Evolutionary conservation across 1,139 yeast species (phyloP).

Genomic region (Diutina catenulata): DNA sequence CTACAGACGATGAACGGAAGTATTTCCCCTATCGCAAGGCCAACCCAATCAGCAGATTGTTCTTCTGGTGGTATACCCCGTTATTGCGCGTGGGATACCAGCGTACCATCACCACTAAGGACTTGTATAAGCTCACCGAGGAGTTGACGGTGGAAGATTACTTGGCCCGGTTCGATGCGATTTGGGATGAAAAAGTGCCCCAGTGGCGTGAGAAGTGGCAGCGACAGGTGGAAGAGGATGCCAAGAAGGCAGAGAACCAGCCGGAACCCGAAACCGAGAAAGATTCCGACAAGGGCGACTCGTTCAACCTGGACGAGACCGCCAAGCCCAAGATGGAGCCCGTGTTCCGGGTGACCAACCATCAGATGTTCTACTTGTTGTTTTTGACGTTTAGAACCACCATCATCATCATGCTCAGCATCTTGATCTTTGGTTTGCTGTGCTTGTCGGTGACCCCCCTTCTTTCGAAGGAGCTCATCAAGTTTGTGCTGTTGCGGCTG

Average conservation of each 20-base stretch:
- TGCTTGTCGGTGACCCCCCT: conserved; percentile 17
- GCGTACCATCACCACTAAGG: conserved; percentile 54
- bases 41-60: conserved; percentile 11
- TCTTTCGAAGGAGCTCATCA: conserved; percentile 40
- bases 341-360: background rate
- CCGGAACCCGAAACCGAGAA: too few species aligned
- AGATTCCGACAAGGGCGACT: background rate
- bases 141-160: conserved; percentile 40
- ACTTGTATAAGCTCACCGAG: conserved; percentile 42
- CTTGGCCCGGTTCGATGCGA: conserved; percentile 16
- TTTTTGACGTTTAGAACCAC: background rate
- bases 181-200: background rate
- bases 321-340: too few species aligned
- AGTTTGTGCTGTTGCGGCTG: conserved; percentile 30
- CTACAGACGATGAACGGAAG: conserved; percentile 37
- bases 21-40: conserved; percentile 12
- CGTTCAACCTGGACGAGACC: too few species aligned
- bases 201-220: conserved; percentile 16
- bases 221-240: conserved; percentile 7
- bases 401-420: too few species aligned
- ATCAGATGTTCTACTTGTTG: background rate
- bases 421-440: background rate
- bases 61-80: conserved; percentile 43
- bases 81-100: conserved; percentile 49
- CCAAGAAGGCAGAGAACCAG: too few species aligned